These are phyloP conservation scores for Hypoxylon rickii DNA, from an alignment of 495 filamentous ascomycete genomes.

Conservation along the genomic window DNA sequence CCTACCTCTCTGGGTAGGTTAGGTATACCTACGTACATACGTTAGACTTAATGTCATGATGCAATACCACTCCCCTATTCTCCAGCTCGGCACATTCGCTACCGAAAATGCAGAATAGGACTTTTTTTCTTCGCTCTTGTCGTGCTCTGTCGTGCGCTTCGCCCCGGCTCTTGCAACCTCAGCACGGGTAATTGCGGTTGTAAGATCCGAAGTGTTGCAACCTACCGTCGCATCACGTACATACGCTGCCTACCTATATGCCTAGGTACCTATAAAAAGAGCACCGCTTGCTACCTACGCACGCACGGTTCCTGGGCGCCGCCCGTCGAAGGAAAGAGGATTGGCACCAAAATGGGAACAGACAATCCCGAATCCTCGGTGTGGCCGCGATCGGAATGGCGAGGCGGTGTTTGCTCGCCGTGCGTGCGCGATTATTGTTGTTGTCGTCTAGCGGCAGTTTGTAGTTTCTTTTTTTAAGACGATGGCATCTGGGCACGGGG, in stretches of 20 bases:
- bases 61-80: conserved; percentile 21
- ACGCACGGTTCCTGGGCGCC: neutral
- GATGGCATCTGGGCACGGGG: too few relatives aligned
- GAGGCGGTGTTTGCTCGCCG: conserved; percentile 1
- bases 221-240: conserved; percentile 9
- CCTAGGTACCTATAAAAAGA: too few relatives aligned
- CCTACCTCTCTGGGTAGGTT: neutral
- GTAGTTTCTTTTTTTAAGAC: too few relatives aligned
- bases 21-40: neutral
- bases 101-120: too few relatives aligned
- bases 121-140: too few relatives aligned
- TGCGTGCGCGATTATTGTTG: conserved; percentile 17
- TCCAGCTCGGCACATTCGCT: too few relatives aligned
- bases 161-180: neutral
- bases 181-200: conserved; percentile 33
- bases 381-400: conserved; percentile 27
- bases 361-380: conserved; percentile 25
- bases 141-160: too few relatives aligned
- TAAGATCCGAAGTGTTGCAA: neutral
- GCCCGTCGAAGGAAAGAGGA: too few relatives aligned
- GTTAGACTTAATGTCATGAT: neutral
- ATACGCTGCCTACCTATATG: too few relatives aligned
- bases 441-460: too few relatives aligned
- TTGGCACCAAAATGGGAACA: too few relatives aligned
- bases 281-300: conserved; percentile 18